A percentile compares a stretch with the other conserved stretches of the same genome.
These are phyloP conservation scores for Penstemon davidsonii DNA, from an alignment of 257 asterid genomes.

Conservation along the genomic window DNA sequence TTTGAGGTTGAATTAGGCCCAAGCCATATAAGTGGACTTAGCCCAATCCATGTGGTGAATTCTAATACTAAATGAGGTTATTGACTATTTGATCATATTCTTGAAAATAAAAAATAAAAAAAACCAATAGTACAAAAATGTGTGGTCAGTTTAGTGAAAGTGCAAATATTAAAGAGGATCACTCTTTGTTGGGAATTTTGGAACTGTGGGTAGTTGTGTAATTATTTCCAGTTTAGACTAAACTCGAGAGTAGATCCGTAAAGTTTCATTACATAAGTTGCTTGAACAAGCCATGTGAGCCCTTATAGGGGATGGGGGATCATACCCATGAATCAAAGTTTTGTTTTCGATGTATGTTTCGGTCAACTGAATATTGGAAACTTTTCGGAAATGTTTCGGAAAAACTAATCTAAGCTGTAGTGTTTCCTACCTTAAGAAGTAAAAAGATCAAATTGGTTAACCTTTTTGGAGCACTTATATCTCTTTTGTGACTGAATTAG, in stretches of 20 bases:
- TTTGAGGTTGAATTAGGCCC: no score
- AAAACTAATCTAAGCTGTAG: not conserved
- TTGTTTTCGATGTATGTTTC: not conserved
- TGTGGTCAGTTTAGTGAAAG: slow-evolving; percentile 6
- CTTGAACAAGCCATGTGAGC: slow-evolving; percentile 24
- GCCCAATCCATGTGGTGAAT: no score
- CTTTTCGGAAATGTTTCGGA: not conserved
- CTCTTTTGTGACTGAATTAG: slow-evolving; percentile 60
- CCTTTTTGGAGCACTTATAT: slow-evolving; percentile 32
- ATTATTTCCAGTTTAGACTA: not conserved
- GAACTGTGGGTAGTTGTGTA: slow-evolving; percentile 10
- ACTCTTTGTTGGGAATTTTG: slow-evolving; percentile 1
- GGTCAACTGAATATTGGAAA: not conserved
- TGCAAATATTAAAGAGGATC: slow-evolving; percentile 14
- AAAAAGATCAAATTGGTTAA: slow-evolving; percentile 12
- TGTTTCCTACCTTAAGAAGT: not conserved
- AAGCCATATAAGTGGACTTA: no score
- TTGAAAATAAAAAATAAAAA: no score
- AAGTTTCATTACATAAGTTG: slow-evolving; percentile 19
- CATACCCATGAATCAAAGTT: not conserved
- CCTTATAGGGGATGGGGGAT: not conserved
- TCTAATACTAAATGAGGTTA: no score
- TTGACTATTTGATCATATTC: no score
- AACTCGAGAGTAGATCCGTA: slow-evolving; percentile 28
- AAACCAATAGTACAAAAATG: not conserved